phyloP scores from a whole-genome alignment of 2,329 filamentous ascomycete species.

The Phyllosticta capitalensis region DNA sequence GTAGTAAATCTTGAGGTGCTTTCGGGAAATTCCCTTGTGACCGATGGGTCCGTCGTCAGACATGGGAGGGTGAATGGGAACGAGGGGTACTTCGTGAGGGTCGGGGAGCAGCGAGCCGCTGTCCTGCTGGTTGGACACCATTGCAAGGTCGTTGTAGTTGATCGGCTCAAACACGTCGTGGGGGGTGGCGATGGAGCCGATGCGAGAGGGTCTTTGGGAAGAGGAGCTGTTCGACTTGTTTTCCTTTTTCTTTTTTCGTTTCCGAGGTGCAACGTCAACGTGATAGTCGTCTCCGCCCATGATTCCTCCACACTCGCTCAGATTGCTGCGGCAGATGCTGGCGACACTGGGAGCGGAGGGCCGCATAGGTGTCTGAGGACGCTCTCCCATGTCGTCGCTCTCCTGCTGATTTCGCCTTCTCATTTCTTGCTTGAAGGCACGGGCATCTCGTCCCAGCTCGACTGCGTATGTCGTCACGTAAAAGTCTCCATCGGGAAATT shows the following conservation, averaged over 20 bases:
- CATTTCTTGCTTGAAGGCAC: constrained; percentile 42
- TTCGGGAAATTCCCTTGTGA: constrained; percentile 64
- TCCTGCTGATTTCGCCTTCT: constrained; percentile 32
- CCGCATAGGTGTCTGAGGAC: constrained; percentile 13
- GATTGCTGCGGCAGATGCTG: constrained; percentile 16
- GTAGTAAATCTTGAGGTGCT: constrained; percentile 65
- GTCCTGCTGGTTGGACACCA: constrained; percentile 31
- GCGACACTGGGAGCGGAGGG: constrained; percentile 5
- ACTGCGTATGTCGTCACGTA: constrained; percentile 69
- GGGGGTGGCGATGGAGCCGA: constrained; percentile 25
- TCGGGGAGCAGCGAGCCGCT: constrained; percentile 49
- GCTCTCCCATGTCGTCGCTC: constrained; percentile 24
- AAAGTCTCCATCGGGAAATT: constrained; percentile 67
- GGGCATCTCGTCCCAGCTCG: constrained; percentile 61
- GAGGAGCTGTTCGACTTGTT: constrained; percentile 45
- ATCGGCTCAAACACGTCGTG: constrained; percentile 22
- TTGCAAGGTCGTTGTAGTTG: constrained; percentile 45
- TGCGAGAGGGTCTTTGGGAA: constrained; percentile 28
- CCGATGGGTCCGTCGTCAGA: constrained; percentile 25
- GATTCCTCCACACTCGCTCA: constrained; percentile 20
- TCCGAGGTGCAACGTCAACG: constrained; percentile 7
- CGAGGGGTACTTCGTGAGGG: constrained; percentile 52
- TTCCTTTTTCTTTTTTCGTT: constrained; percentile 13
- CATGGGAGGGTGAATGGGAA: constrained; percentile 63
- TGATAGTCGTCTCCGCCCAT: constrained; percentile 16